Evolutionary conservation across 768 basidiomycete genomes (phyloP), one percentile per base, ranked within the genome.

Genomic region (Gelatoporia subvermispora): DNA sequence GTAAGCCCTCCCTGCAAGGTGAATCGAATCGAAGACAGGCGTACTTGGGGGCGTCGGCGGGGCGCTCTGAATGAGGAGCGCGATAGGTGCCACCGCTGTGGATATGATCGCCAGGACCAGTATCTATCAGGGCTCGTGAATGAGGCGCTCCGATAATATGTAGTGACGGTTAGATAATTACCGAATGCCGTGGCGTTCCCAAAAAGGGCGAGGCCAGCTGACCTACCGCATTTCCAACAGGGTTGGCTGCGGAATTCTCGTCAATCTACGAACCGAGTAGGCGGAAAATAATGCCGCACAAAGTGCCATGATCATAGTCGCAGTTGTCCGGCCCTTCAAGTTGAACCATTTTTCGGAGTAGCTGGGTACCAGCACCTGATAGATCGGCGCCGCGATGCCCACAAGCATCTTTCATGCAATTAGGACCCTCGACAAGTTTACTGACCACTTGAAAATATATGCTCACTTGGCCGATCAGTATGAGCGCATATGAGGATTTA

Each of bases 261-360:
- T 34, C 43, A 25, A 11, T 13, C 7, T 18, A 43, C 7, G 49
- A 34, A 13, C 24, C 22, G 31, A n/a, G 4, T 21, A 17, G 22
- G 8, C 5, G 21, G 42, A 17, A 9, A 17, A 31, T 11, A 34
- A 22, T 16, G 34, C 4, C 68, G 20, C 28, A 72, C 76, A 67
- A 23, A 80, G 57, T 8, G 77, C 70, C 45, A 81, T 68, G 34
- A 75, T 40, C 77, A 79, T 79, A n/a, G 79, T 93, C 11, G 87
- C 87, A 0, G 89, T 91, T 2, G 85, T 90, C 36, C 90, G 74
- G 13, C 84, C 81, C 50, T 77, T 71, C 41, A 90, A 66, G 51
- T 85, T 81, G 58, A 93, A 93, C 90, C 90, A 93, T 25, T 68
- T 78, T 61, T 93, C 86, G 0, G 89, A 90, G 64, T 85, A 93